Evolutionary conservation across 768 basidiomycete genomes (phyloP).

Genomic region (Candolleomyces eurysporus): DNA sequence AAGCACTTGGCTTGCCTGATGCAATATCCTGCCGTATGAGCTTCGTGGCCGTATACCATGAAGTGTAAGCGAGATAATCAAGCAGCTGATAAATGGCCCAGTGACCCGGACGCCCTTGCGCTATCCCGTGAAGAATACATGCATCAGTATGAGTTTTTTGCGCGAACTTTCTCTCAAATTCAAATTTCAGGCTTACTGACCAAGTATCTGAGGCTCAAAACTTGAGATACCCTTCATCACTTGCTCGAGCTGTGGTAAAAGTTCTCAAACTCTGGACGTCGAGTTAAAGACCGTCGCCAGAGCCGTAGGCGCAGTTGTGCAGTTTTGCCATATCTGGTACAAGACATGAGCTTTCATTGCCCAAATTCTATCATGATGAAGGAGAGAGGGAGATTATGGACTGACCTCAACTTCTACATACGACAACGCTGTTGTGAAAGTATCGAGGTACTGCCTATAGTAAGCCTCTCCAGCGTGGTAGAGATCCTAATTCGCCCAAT

Average conservation of each 20-base stretch:
- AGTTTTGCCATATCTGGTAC: neutral
- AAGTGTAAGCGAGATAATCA: neutral
- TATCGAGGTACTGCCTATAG: neutral
- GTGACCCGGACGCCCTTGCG: neutral
- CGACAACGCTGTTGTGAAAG: neutral
- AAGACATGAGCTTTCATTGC: neutral
- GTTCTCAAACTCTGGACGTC: neutral
- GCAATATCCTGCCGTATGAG: neutral
- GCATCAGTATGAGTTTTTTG: too few species aligned
- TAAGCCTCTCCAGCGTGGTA: neutral
- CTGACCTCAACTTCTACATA: neutral
- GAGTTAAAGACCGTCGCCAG: neutral
- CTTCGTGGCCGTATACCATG: neutral
- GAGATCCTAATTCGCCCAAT: neutral
- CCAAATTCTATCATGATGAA: neutral
- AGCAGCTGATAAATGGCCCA: neutral
- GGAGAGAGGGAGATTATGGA: neutral
- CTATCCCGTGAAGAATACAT: neutral
- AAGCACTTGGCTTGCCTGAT: neutral
- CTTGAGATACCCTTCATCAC: neutral
- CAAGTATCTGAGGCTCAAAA: neutral
- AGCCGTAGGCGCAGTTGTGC: neutral
- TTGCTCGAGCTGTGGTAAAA: neutral
- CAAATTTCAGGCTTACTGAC: neutral
- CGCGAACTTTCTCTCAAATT: too few species aligned